Evolutionary conservation across 2,329 filamentous ascomycete species (phyloP), one percentile per base, ranked within the genome.

Genomic region (Trichothecium sympodiale): DNA sequence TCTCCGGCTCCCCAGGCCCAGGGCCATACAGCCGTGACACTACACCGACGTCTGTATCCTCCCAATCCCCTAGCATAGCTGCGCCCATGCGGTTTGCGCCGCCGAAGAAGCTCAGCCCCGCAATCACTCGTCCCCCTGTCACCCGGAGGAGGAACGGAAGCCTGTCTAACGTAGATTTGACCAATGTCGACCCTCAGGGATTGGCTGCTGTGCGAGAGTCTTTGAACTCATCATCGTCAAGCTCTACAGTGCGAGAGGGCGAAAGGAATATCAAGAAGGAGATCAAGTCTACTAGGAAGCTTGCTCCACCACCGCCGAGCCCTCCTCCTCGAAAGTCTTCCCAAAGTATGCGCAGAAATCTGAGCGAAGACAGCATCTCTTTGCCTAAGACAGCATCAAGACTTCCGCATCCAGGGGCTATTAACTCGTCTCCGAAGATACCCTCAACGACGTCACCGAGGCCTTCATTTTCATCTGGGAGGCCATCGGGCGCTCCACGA

Each of bases 21-120:
- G 74, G 79, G 3, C 61, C 75, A 5, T 87, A 85, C 55, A 87
- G 82, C 50, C 71, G 82, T 42, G 80, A 83, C 40, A 86, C 82
- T 1, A 87, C 83, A 3, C 83, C 83, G 6, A 86, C 81, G 4
- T 87, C 83, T 8, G 77, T 83, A 43, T 81, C 78, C 7, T 87
- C 83, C 2, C 79, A 81, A 46, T 87, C 81, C 13, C 80, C 83
- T 4, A 70, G 74, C 3, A 55, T 80, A 4, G 57, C 74, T 52
- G 67, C 49, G 41, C 72, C 58, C 36, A 62, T 53, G 41, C 65
- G 58, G 41, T 64, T 51, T 45, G 66, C 55, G 17, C 57, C 61
- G 34, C 54, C 63, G n/a, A 67, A 68, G 46, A 72, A 76, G 52
- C 59, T 58, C 37, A 80, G 73, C 48, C 74, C 69, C 32, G 60